These are phyloP conservation scores for Bryoglossum gracile DNA, from an alignment of 495 filamentous ascomycete genomes.

Conservation along the genomic window DNA sequence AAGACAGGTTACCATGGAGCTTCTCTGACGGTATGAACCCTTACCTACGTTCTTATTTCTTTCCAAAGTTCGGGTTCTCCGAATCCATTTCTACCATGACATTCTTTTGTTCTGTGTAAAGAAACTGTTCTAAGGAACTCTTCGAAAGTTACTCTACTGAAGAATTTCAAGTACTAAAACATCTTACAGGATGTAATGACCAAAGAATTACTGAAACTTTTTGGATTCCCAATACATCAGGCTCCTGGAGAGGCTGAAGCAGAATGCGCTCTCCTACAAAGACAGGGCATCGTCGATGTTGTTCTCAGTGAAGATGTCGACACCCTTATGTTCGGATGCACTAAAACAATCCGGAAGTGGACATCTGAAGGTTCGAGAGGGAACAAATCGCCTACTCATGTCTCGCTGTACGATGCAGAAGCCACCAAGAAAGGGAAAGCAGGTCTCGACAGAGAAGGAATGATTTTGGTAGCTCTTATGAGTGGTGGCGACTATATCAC, in stretches of 20 bases:
- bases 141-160: too few species aligned
- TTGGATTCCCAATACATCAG: constrained; percentile 77
- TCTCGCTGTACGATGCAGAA: constrained; percentile 62
- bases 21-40: too few species aligned
- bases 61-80: too few species aligned
- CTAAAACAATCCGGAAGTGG: constrained; percentile 73
- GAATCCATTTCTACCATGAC: too few species aligned
- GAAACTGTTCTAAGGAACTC: too few species aligned
- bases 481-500: constrained; percentile 94
- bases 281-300: constrained; percentile 80
- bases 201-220: constrained; percentile 74
- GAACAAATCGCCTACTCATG: constrained; percentile 71
- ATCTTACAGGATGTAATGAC: constrained; percentile 56
- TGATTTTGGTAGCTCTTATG: constrained; percentile 93
- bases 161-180: too few species aligned
- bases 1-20: constrained; percentile 42
- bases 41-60: too few species aligned
- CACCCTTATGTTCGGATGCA: constrained; percentile 94
- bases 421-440: constrained; percentile 40
- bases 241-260: constrained; percentile 97
- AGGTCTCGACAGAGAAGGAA: constrained; percentile 72
- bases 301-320: constrained; percentile 98
- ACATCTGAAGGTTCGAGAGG: constrained; percentile 59
- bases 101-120: too few species aligned
- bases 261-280: constrained; percentile 85